Conservation (phyloP, 805 yeast species). For the Kurtzmaniella fragi region DNA sequence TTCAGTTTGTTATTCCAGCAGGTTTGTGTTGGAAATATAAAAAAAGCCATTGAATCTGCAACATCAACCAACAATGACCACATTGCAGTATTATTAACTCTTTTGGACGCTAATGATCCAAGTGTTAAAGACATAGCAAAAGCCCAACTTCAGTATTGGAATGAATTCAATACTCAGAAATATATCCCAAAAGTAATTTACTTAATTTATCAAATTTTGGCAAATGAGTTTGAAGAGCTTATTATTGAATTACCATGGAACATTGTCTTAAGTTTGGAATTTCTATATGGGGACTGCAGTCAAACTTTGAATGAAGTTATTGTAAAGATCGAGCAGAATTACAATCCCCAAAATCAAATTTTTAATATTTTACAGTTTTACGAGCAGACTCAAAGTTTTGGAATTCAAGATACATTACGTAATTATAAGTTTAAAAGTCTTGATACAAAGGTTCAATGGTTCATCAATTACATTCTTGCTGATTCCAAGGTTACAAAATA, state of each 20-base stretch:
- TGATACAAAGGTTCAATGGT: constrained; percentile 47
- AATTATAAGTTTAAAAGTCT: constrained; percentile 12
- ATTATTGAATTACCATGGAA: constrained; percentile 59
- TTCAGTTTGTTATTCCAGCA: constrained; percentile 48
- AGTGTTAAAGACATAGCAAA: constrained; percentile 51
- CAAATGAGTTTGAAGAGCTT: constrained; percentile 43
- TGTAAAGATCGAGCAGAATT: constrained; percentile 10
- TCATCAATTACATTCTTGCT: constrained; percentile 38
- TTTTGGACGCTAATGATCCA: constrained; percentile 66
- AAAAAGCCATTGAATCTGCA: constrained; percentile 60
- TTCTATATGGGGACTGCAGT: constrained; percentile 56
- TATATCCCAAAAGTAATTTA: constrained; percentile 51
- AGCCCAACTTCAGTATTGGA: constrained; percentile 67
- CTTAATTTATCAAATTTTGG: constrained; percentile 59
- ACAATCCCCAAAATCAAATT: constrained; percentile 10
- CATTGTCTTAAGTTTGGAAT: constrained; percentile 48
- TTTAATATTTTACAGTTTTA: constrained; percentile 18
- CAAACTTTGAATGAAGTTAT: constrained; percentile 10
- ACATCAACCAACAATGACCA: constrained; percentile 60
- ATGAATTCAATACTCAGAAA: constrained; percentile 29
- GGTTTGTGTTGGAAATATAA: constrained; percentile 51
- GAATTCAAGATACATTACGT: constrained; percentile 5
- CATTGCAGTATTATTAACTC: constrained; percentile 62
- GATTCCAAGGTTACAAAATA: constrained; percentile 8
- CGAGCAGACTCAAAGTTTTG: constrained; percentile 4